Conservation (phyloP, 2,329 filamentous ascomycete genomes). For the Fusarium goolgardi region DNA sequence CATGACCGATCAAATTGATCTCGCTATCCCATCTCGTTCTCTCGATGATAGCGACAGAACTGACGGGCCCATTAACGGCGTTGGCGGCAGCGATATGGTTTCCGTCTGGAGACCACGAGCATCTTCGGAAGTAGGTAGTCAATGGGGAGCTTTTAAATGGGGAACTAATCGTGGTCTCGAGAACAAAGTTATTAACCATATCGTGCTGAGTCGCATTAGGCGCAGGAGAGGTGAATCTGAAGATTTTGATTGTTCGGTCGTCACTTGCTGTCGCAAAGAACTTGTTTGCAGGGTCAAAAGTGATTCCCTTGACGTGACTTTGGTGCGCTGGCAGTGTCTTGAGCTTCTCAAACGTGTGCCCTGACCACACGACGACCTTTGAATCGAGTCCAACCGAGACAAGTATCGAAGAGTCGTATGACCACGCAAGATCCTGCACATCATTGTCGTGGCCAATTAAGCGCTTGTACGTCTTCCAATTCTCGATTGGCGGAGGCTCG, state of each 20-base stretch:
- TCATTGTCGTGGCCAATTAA: constrained; percentile 98
- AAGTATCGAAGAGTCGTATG: constrained; percentile 91
- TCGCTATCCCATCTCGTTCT: constrained; percentile 94
- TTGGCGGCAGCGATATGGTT: constrained; percentile 98
- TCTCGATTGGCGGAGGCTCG: constrained; percentile 92
- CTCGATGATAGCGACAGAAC: constrained; percentile 95
- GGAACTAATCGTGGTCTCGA: constrained; percentile 88
- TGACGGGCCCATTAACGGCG: constrained; percentile 96
- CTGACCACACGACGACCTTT: constrained; percentile 98
- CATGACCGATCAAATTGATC: constrained; percentile 96
- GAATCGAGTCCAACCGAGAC: constrained; percentile 97
- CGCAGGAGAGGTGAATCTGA: constrained; percentile 89
- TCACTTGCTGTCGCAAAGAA: constrained; percentile 99
- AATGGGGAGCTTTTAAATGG: constrained; percentile 93
- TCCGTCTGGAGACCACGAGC: constrained; percentile 97
- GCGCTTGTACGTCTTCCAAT: constrained; percentile 95
- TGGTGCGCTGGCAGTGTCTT: constrained; percentile 94
- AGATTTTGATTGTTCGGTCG: constrained; percentile 96
- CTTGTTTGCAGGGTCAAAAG: constrained; percentile 98
- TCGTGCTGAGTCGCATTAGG: constrained; percentile 95
- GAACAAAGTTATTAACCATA: constrained; percentile 94
- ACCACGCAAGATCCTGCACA: constrained; percentile 98
- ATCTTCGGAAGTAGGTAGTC: constrained; percentile 95
- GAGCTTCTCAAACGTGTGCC: constrained; percentile 96
- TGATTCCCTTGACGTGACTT: constrained; percentile 98